These are phyloP conservation scores for Stellera chamaejasme DNA, from an alignment of 345 rosid genomes.

Conservation along the genomic window DNA sequence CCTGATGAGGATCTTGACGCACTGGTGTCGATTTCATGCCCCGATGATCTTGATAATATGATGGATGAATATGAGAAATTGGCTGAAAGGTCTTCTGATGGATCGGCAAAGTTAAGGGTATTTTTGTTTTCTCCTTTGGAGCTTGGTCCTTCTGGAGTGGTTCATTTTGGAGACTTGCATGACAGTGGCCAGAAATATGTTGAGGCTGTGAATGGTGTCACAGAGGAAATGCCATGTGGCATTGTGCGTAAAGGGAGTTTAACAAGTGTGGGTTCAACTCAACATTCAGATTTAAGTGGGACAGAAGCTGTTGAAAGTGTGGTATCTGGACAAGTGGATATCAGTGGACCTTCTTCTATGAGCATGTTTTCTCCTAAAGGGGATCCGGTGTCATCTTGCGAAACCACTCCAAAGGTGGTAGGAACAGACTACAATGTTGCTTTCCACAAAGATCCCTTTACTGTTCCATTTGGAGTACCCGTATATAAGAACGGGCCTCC, in stretches of 20 bases:
- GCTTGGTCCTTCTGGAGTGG: constrained; percentile 35
- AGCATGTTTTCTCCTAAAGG: constrained; percentile 28
- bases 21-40: constrained; percentile 60
- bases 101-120: constrained; percentile 63
- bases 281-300: constrained; percentile 56
- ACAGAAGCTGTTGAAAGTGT: constrained; percentile 36
- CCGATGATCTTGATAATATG: constrained; percentile 78
- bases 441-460: constrained; percentile 29
- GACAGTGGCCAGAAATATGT: constrained; percentile 55
- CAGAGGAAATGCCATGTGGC: constrained; percentile 25
- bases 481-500: constrained; percentile 23
- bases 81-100: constrained; percentile 51
- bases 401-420: constrained; percentile 20
- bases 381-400: constrained; percentile 22
- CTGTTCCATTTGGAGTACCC: constrained; percentile 29
- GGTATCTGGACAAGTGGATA: constrained; percentile 31
- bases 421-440: constrained; percentile 25
- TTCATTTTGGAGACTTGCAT: constrained; percentile 43
- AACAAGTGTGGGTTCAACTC: constrained; percentile 55
- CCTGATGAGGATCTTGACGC: constrained; percentile 88
- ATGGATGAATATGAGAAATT: constrained; percentile 76
- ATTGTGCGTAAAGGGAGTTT: constrained; percentile 53
- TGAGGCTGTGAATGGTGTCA: constrained; percentile 61
- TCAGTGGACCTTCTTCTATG: constrained; percentile 17
- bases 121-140: constrained; percentile 53